Evolutionary conservation across 2,329 filamentous ascomycete species (phyloP).

Genomic region (Colletotrichum agaves): DNA sequence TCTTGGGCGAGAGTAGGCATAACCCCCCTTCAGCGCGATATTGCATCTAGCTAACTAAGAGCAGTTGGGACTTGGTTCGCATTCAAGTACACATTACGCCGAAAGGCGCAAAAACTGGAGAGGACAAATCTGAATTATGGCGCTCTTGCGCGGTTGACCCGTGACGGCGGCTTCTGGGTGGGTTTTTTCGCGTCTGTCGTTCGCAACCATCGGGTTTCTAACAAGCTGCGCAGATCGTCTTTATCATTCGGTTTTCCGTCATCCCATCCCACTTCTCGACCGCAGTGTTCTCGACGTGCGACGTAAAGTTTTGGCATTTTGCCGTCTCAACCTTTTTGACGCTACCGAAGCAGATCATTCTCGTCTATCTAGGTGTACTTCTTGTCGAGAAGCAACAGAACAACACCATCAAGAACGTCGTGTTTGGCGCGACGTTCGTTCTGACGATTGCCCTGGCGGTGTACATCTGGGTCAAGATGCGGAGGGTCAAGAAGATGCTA

Average conservation of each 20-base stretch:
- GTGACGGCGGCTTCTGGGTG: constrained; percentile 53
- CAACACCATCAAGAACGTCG: constrained; percentile 46
- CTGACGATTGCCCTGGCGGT: constrained; percentile 49
- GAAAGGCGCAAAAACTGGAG: constrained; percentile 50
- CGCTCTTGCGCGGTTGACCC: constrained; percentile 51
- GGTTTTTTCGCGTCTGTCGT: not conserved
- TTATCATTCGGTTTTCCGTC: constrained; percentile 53
- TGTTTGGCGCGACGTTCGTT: constrained; percentile 47
- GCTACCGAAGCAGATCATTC: constrained; percentile 54
- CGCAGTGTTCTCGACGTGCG: constrained; percentile 55
- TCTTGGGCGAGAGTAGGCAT: constrained; percentile 48
- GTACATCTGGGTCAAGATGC: constrained; percentile 52
- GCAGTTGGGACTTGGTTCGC: constrained; percentile 53
- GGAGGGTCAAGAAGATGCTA: constrained; percentile 46
- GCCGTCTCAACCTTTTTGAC: constrained; percentile 53
- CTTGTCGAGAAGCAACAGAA: constrained; percentile 44
- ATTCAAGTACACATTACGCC: constrained; percentile 50
- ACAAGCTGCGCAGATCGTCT: constrained; percentile 43
- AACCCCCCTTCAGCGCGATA: not conserved
- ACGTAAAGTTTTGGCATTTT: constrained; percentile 54
- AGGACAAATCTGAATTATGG: constrained; percentile 54
- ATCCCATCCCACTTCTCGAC: constrained; percentile 55
- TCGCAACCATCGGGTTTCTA: accelerated
- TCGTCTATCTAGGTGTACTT: constrained; percentile 54
- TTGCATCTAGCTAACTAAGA: too few species aligned